phyloP scores from a whole-genome alignment of 495 filamentous ascomycete species.

The Podospora comata region DNA sequence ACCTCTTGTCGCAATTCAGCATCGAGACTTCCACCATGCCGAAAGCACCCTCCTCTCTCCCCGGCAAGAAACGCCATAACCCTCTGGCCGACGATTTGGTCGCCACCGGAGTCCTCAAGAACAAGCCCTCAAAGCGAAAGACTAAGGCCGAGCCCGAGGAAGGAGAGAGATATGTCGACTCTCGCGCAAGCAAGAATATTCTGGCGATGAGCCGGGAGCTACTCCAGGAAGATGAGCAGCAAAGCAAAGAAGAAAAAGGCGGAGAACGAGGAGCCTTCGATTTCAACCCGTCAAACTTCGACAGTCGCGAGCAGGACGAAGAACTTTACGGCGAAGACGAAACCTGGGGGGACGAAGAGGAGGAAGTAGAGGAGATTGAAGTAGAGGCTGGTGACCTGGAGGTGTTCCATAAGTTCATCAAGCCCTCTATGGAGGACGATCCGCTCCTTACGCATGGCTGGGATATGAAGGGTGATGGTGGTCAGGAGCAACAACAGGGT shows the following conservation, averaged over 20 bases:
- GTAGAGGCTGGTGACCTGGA: conserved; percentile 86
- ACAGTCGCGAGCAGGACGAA: conserved; percentile 30
- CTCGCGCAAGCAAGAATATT: conserved; percentile 74
- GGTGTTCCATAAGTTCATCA: conserved; percentile 86
- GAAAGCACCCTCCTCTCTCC: conserved; percentile 43
- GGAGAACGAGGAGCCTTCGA: conserved; percentile 35
- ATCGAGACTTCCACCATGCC: conserved; percentile 40
- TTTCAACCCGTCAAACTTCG: conserved; percentile 42
- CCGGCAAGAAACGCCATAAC: conserved; percentile 55
- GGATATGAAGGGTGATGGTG: conserved; percentile 40
- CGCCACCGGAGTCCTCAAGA: conserved; percentile 59
- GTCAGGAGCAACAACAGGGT: conserved; percentile 50
- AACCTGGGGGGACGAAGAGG: conserved; percentile 67
- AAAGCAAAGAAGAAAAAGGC: conserved; percentile 22
- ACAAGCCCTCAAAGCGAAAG: conserved; percentile 55
- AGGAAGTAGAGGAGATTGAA: conserved; percentile 72
- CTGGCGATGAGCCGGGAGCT: conserved; percentile 80
- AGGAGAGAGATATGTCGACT: conserved; percentile 68
- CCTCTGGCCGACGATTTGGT: conserved; percentile 70
- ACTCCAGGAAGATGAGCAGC: conserved; percentile 62
- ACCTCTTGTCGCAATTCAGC: too few relatives aligned
- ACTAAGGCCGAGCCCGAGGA: conserved; percentile 57
- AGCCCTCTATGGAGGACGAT: conserved; percentile 51
- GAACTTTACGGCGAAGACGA: conserved; percentile 56
- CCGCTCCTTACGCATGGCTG: conserved; percentile 50